Base-by-base conservation (phyloP, 108 stramenopile species). In the Phaeodactylum tricornutum region DNA sequence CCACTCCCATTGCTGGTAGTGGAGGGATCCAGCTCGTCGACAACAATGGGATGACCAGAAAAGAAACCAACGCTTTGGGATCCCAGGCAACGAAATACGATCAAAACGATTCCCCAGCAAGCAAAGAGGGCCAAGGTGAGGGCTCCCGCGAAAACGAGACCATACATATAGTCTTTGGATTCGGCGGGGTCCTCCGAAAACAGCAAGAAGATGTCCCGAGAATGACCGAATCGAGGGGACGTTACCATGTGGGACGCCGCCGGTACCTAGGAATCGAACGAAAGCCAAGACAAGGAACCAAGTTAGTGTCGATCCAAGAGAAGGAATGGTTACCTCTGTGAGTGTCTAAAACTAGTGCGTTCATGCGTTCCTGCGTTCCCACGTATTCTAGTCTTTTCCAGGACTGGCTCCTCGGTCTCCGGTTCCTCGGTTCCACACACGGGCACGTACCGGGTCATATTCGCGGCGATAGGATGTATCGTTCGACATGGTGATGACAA, bases 71-170 rank as follows among this genome's bases (percentile, higher is more conserved):
- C 55, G 16, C 47, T 44, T 2, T 20, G 12, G 20, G 9, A 31
- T 19, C 64, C 64, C 22, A 55, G 22, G 29, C 61, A 68, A 28
- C 37, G 55, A 33, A 68, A 56, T 12, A 62, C 26, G 4, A 56
- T 14, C 15, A 62, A 19, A 0, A 57, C 8, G 34, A 62, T 1
- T 4, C 53, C 11, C 67, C 67, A 68, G 17, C 42, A 14, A 0
- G 57, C 7, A 29, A 68, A 68, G 8, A 55, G 33, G 1, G 36
- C 29, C 11, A 68, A 2, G 7, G 57, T 31, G 22, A 68, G 29
- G 1, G 33, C 1, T 1, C 49, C 61, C 9, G 40, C 27, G 37
- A 57, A 57, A 8, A 68, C 2, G 15, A 56, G 31, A 25, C 67
- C 67, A 21, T 27, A 3, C 1, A 41, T 21, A 45, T 68, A 68